These are phyloP conservation scores for Coemansia reversa DNA, from an alignment of 192 early-diverging fungal species.

Conservation along the genomic window DNA sequence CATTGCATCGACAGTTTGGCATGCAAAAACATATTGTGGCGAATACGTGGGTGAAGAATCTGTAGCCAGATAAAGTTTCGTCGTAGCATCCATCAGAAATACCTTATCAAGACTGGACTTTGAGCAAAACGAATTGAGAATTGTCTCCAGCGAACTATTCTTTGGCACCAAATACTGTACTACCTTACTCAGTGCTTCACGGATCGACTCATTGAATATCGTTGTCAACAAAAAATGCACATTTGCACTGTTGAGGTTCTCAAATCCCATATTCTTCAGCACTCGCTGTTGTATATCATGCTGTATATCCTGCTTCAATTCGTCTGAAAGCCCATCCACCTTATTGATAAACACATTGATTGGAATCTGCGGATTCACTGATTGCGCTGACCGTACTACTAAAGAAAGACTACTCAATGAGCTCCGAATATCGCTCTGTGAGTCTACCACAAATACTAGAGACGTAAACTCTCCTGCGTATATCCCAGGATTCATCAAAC, in stretches of 20 bases:
- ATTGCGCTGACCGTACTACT: constrained; percentile 72
- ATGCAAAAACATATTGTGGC: constrained; percentile 89
- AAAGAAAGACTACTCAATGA: constrained; percentile 71
- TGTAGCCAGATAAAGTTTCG: constrained; percentile 93
- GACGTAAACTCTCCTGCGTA: constrained; percentile 72
- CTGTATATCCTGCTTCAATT: constrained; percentile 95
- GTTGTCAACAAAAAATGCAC: constrained; percentile 85
- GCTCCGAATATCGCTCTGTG: constrained; percentile 88
- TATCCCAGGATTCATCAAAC: constrained; percentile 53
- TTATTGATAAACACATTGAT: constrained; percentile 98
- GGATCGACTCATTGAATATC: constrained; percentile 92
- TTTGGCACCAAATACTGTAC: constrained; percentile 87
- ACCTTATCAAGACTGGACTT: constrained; percentile 97
- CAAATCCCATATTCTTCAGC: constrained; percentile 79
- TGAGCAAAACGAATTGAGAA: constrained; percentile 90
- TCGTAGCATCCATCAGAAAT: constrained; percentile 85
- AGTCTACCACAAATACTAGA: constrained; percentile 92
- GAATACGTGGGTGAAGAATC: constrained; percentile 88
- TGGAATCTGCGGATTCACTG: constrained; percentile 77
- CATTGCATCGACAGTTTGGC: constrained; percentile 92
- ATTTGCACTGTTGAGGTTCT: constrained; percentile 72
- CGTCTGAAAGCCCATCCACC: constrained; percentile 92
- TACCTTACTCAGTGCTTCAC: constrained; percentile 93
- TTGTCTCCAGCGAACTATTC: constrained; percentile 80
- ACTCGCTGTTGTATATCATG: constrained; percentile 91